These are phyloP conservation scores for Phytomonas sp. DNA, from an alignment of 208 protist species.

Conservation along the genomic window DNA sequence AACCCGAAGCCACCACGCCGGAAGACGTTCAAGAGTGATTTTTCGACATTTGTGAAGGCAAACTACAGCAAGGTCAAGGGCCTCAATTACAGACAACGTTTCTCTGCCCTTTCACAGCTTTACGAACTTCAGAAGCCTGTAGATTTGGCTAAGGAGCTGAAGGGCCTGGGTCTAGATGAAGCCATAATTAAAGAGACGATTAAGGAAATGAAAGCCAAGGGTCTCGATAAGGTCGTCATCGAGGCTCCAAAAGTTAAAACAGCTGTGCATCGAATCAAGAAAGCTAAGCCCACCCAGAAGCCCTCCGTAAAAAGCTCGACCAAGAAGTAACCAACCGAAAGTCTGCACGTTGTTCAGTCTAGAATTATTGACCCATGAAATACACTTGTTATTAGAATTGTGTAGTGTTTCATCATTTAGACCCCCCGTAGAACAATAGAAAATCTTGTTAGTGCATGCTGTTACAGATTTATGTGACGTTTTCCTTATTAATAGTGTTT, in stretches of 20 bases:
- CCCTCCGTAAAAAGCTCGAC: not conserved
- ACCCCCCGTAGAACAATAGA: not conserved
- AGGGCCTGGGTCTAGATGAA: constrained; percentile 13
- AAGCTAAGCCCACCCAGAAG: constrained; percentile 10
- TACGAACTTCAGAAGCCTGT: constrained; percentile 73
- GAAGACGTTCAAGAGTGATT: constrained; percentile 22
- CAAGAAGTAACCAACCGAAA: not conserved
- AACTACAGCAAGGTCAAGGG: constrained; percentile 69
- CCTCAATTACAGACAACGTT: constrained; percentile 59
- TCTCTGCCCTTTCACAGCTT: constrained; percentile 64
- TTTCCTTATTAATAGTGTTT: not conserved
- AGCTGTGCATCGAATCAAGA: constrained; percentile 8
- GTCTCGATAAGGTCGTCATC: constrained; percentile 16
- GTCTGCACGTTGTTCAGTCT: not conserved
- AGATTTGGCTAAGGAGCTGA: constrained; percentile 47
- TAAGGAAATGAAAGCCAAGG: constrained; percentile 17
- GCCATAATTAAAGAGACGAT: constrained; percentile 16
- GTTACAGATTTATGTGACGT: not conserved
- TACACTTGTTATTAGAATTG: not conserved
- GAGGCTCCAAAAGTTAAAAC: constrained; percentile 14
- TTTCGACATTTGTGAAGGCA: constrained; percentile 60
- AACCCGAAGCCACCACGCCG: constrained; percentile 15
- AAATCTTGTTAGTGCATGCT: not conserved
- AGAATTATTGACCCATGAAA: not conserved
- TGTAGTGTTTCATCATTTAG: not conserved